Base-by-base conservation (phyloP, 176 grass and related monocot species). In the Aegilops longissima region DNA sequence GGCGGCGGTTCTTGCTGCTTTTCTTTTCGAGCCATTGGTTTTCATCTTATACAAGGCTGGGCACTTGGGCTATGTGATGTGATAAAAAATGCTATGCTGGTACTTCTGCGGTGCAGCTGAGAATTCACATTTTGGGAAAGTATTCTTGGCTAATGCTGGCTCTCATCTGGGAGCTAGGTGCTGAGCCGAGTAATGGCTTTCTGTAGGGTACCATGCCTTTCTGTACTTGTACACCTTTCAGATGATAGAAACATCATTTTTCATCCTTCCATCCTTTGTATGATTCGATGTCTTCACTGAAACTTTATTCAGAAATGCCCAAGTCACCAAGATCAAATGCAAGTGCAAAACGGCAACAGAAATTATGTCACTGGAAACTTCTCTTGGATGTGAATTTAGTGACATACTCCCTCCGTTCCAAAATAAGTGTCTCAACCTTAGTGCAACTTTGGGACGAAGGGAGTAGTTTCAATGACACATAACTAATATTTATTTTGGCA, bases 1-100 rank as follows among this genome's bases (percentile, higher is more conserved):
- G 61, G 34, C 54, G 45, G 75, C 30, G 76, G 4, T 86, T 80
- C 35, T 61, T 80, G 65, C 42, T 80, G 65, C 42, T 70, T 86
- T 54, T 54, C 51, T 54, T 51, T 54, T 54, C 1, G 16, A 54
- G 2, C 51, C 51, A 54, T 54, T 18, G 51, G 51, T 54, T 54
- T 69, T 69, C 21, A 39, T 59, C 65, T 85, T 64, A 36, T 36
- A 51, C 35, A 83, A 35, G 59, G 54, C 18, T 59, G 54, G 54
- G 54, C 54, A 59, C 17, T 51, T 66, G 33, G 35, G 3, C n/a
- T 78, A 61, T 23, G 67, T 12, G 33, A 83, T 84, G 27, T 33
- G 71, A 65, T 51, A 17, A 85, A 77, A 5, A 17, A 77, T 49
- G n/a, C 31, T 40, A 78, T 69, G 83, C 34, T 8, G 29, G 29